Evolutionary conservation across 495 filamentous ascomycete genomes (phyloP), one percentile per base, ranked within the genome.

Genomic region (Paragyromitra xinjiangensis): DNA sequence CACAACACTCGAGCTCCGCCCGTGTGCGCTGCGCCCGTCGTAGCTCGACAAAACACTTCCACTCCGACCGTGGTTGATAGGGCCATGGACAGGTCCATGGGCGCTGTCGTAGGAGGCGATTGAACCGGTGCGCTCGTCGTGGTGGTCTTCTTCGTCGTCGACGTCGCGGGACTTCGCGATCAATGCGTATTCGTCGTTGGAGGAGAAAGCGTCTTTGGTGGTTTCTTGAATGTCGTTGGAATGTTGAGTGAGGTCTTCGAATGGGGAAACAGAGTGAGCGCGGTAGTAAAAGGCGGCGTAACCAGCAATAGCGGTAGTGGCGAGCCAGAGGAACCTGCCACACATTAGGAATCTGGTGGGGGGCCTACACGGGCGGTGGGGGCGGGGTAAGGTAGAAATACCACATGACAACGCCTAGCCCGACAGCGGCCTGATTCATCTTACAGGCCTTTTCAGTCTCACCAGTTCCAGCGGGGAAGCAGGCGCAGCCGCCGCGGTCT

Each of bases 231-330:
- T 77, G 29, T 81, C 79, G 42, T 75, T 64, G 44, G 65, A 58
- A 14, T 72, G 66, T 37, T n/a, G 14, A 5, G 69, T 71, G 45
- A 80, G 66, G 39, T 82, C 80, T 67, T 83, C 81, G 62, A 78
- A 81, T 1, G 81, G 81, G 3, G 81, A 83, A 67, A 78, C 51
- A 73, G 93, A 92, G 77, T 93, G 90, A 69, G 88, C 88, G 74
- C 91, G 89, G 86, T 91, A 97, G 85, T 94, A 91, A 80, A 90
- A 87, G 67, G 93, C 87, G 63, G 90, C 91, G 84, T 93, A 92
- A 80, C 93, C 85, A 71, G 93, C 94, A 64, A 97, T 87, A 68
- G 86, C 89, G 62, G 89, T 88, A 3, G 94, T 94, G 11, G 88
- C 81, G 72, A 87, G 83, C 85, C 94, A 97, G 78, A 92, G 87